These are phyloP conservation scores for Cetradonia linearis DNA, from an alignment of 495 filamentous ascomycete genomes.

Conservation along the genomic window DNA sequence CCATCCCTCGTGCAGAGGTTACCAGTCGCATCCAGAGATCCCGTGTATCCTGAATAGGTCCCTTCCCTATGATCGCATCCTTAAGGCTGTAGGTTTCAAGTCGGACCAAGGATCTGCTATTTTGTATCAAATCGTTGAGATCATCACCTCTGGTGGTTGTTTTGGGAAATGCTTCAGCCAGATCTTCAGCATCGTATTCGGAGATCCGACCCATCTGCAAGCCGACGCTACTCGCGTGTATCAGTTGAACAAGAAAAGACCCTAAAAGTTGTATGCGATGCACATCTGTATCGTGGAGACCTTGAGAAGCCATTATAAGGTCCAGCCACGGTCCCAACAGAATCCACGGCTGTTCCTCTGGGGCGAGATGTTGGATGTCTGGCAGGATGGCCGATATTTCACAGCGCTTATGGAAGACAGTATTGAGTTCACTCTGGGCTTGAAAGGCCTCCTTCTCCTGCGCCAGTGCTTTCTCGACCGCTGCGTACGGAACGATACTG, in stretches of 20 bases:
- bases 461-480: slow-evolving; percentile 2
- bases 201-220: neutral
- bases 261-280: slow-evolving; percentile 14
- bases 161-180: slow-evolving; percentile 8
- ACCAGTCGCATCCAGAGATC: slow-evolving; percentile 26
- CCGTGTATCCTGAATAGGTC: slow-evolving; percentile 17
- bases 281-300: slow-evolving; percentile 2
- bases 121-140: slow-evolving; percentile 20
- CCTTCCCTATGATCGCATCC: slow-evolving; percentile 24
- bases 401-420: slow-evolving; percentile 8
- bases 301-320: slow-evolving; percentile 15
- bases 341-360: slow-evolving; percentile 14
- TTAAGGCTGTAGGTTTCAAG: slow-evolving; percentile 30
- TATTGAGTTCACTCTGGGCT: slow-evolving; percentile 12
- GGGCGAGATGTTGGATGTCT: neutral
- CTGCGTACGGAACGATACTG: slow-evolving; percentile 2
- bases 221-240: neutral
- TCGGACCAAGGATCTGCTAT: slow-evolving; percentile 27
- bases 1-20: slow-evolving; percentile 25
- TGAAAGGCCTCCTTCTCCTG: slow-evolving; percentile 1
- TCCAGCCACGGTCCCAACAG: slow-evolving; percentile 18
- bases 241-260: slow-evolving; percentile 9
- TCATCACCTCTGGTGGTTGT: neutral
- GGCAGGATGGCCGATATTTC: slow-evolving; percentile 10
- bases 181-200: slow-evolving; percentile 9